Conservation (phyloP, 768 basidiomycete genomes). For the Russula lepida region DNA sequence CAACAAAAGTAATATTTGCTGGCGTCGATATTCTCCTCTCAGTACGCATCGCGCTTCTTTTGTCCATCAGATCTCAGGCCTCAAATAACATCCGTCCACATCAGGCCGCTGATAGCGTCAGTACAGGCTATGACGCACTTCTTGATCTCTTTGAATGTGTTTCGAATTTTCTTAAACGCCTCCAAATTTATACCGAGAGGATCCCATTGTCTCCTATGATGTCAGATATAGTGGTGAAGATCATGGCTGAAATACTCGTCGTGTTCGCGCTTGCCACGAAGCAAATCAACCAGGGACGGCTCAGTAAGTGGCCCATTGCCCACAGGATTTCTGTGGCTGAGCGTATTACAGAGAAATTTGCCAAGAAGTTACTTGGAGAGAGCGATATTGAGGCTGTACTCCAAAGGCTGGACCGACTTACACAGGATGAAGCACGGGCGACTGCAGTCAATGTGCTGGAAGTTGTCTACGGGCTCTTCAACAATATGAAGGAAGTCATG, state of each 20-base stretch:
- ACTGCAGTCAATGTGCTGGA: background rate
- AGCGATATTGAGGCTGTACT: background rate
- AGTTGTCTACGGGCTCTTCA: background rate
- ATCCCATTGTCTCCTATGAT: background rate
- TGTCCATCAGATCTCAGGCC: background rate
- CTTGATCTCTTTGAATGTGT: background rate
- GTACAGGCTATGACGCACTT: background rate
- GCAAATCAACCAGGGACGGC: background rate
- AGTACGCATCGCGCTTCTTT: background rate
- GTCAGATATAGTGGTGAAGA: background rate
- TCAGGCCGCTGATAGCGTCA: background rate
- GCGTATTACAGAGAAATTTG: background rate
- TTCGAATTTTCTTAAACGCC: background rate
- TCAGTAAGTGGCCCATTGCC: background rate
- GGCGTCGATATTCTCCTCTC: background rate
- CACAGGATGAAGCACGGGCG: background rate
- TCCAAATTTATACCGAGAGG: background rate
- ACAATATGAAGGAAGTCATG: background rate
- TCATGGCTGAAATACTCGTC: background rate
- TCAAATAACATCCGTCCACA: background rate
- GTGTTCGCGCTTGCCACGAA: background rate
- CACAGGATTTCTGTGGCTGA: background rate
- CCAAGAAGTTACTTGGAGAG: background rate
- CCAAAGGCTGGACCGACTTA: background rate
- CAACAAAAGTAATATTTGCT: background rate